Evolutionary conservation across 306 rosid genomes (phyloP).

Genomic region (Rosa lucieae): DNA sequence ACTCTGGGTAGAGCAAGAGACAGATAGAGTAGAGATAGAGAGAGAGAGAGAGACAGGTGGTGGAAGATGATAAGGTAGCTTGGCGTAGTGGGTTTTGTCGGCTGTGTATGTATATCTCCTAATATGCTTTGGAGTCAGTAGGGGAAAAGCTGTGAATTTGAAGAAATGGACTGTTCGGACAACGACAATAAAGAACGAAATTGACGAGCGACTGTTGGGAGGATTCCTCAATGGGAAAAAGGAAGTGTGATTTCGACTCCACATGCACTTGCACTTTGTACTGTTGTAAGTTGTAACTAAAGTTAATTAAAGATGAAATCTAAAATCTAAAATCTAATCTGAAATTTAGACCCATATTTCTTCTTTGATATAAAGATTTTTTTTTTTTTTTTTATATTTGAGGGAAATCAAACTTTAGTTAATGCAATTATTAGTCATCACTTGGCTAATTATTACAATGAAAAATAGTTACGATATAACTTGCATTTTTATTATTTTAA

Average conservation of each 20-base stretch:
- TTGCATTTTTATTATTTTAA: too few relatives aligned
- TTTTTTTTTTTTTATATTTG: too few relatives aligned
- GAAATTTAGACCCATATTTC: too few relatives aligned
- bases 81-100: slow-evolving; percentile 53
- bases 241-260: background rate
- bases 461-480: too few relatives aligned
- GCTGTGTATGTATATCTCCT: slow-evolving; percentile 9
- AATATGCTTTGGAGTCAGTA: slow-evolving; percentile 34
- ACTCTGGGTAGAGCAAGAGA: background rate
- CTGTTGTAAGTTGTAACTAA: too few relatives aligned
- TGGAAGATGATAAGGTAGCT: slow-evolving; percentile 28
- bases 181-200: background rate
- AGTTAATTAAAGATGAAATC: too few relatives aligned
- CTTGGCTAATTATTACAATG: too few relatives aligned
- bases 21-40: background rate
- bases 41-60: background rate
- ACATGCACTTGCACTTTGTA: background rate
- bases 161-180: slow-evolving; percentile 16
- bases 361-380: too few relatives aligned
- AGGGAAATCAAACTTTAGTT: too few relatives aligned
- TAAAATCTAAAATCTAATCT: too few relatives aligned
- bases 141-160: slow-evolving; percentile 15
- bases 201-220: background rate
- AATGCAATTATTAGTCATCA: too few relatives aligned
- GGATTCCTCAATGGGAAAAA: too few relatives aligned